phyloP scores from a whole-genome alignment of 1,284 basidiomycete species.

The Irpex lacteus region DNA sequence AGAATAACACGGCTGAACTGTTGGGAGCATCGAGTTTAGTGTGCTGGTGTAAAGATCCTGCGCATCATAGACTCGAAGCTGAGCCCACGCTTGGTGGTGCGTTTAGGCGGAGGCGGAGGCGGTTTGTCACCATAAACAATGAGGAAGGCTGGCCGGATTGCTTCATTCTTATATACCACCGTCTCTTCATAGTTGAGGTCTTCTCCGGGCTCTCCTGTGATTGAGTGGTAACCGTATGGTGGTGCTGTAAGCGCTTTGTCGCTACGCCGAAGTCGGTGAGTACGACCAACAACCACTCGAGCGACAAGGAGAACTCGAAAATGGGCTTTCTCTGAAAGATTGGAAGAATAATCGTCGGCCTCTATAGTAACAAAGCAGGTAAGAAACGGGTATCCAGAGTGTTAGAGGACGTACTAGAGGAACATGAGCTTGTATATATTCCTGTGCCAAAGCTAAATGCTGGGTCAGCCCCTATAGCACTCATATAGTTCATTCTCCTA shows the following conservation, averaged over 20 bases:
- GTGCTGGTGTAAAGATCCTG: conserved; percentile 9
- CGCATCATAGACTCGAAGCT: not conserved
- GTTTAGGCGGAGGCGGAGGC: not conserved
- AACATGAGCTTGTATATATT: conserved; percentile 59
- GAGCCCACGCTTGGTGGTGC: not conserved
- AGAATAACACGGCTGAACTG: not conserved
- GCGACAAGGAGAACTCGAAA: conserved; percentile 49
- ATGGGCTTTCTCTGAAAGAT: conserved; percentile 34
- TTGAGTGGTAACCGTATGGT: conserved; percentile 55
- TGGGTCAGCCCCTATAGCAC: not conserved
- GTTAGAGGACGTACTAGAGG: conserved; percentile 45
- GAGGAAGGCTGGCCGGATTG: conserved; percentile 18
- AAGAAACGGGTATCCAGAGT: conserved; percentile 4
- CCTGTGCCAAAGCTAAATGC: conserved; percentile 52
- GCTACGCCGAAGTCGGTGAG: conserved; percentile 45
- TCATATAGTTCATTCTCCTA: not conserved
- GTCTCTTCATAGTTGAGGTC: conserved; percentile 22
- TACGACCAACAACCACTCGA: conserved; percentile 58
- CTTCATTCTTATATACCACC: conserved; percentile 20
- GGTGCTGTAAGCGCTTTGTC: conserved; percentile 43
- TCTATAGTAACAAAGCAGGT: conserved; percentile 34
- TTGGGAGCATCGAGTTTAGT: not conserved
- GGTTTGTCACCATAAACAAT: conserved; percentile 14
- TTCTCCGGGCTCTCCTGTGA: conserved; percentile 30
- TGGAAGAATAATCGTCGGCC: conserved; percentile 56